Percentiles rank a stretch among this genome's conserved stretches.
These are phyloP conservation scores for Trypanosoma brucei DNA, from an alignment of 208 protist species.

Conservation along the genomic window DNA sequence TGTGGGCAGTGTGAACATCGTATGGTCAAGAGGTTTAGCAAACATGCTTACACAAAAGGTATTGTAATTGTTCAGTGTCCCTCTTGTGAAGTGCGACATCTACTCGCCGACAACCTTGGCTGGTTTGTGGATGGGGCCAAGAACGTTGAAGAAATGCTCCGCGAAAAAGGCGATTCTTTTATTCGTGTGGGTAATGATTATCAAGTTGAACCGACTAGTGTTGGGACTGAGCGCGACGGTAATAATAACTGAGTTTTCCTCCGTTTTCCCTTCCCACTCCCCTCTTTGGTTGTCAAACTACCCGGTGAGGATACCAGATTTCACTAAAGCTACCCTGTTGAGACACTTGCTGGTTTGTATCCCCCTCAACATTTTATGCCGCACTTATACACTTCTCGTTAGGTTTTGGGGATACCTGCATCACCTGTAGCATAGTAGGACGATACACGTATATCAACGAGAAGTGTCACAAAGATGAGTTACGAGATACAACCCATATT, in stretches of 20 bases:
- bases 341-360: too few relatives aligned
- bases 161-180: conserved; percentile 70
- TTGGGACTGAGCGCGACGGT: too few relatives aligned
- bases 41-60: conserved; percentile 88
- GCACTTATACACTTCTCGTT: too few relatives aligned
- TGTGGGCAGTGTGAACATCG: conserved; percentile 83
- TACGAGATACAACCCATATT: conserved; percentile 89
- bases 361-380: too few relatives aligned
- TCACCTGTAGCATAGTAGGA: background rate
- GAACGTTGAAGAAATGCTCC: conserved; percentile 84
- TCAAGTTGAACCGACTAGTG: conserved; percentile 23
- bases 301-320: too few relatives aligned
- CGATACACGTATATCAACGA: too few relatives aligned
- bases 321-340: too few relatives aligned
- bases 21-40: conserved; percentile 89
- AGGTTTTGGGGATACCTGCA: background rate
- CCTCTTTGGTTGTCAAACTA: too few relatives aligned
- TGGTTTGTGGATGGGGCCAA: conserved; percentile 76
- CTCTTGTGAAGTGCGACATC: conserved; percentile 77
- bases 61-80: conserved; percentile 91
- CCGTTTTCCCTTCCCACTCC: too few relatives aligned
- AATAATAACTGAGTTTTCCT: too few relatives aligned
- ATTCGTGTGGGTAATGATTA: conserved; percentile 62
- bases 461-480: conserved; percentile 36
- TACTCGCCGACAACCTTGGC: conserved; percentile 90